Conservation (phyloP, 108 stramenopile species). For the Mediolabrus comicus region DNA sequence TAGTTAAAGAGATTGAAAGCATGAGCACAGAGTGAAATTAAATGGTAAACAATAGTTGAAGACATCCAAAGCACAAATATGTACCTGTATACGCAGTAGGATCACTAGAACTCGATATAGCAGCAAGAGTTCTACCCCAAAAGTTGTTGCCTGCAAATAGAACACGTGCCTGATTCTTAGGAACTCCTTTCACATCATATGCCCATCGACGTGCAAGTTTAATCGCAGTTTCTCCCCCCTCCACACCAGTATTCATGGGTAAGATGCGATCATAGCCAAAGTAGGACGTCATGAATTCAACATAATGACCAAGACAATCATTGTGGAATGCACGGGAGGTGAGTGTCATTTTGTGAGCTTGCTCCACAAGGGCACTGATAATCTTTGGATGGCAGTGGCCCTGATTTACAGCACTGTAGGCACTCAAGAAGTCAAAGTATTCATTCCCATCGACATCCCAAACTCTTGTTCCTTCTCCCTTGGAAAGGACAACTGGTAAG, state of each 20-base stretch:
- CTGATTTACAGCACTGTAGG: constrained; percentile 99
- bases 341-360: constrained; percentile 91
- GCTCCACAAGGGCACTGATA: constrained; percentile 85
- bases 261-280: constrained; percentile 97
- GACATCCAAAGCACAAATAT: not conserved
- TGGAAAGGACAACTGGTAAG: constrained; percentile 90
- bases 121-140: constrained; percentile 99
- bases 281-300: constrained; percentile 84
- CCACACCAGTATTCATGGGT: constrained; percentile 99
- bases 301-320: constrained; percentile 93
- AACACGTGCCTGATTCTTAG: constrained; percentile 83
- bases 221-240: constrained; percentile 98
- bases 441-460: constrained; percentile 80
- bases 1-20: constrained; percentile 8
- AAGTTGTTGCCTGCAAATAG: constrained; percentile 97
- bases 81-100: constrained; percentile 78
- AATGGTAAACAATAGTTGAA: not conserved
- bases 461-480: constrained; percentile 72
- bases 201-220: constrained; percentile 93
- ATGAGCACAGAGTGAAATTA: not conserved
- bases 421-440: constrained; percentile 92
- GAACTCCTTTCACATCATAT: constrained; percentile 95
- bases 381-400: constrained; percentile 99
- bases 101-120: constrained; percentile 93
- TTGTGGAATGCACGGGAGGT: constrained; percentile 99